Evolutionary conservation across 345 rosid genomes (phyloP).

Genomic region (Hypericum perforatum): DNA sequence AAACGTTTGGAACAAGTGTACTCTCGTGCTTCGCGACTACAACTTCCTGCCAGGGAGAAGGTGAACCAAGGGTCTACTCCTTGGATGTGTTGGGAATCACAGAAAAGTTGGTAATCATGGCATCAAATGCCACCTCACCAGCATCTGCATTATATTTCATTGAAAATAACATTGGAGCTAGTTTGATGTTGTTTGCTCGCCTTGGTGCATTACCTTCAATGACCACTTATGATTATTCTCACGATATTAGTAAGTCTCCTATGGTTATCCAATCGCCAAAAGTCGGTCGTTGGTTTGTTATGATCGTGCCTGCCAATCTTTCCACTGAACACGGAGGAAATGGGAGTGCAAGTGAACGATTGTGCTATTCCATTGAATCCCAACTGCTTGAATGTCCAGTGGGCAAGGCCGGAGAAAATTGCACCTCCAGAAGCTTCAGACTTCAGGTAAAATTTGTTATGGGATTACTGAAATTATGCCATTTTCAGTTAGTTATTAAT

Average conservation of each 20-base stretch:
- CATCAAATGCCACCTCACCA: conserved; percentile 26
- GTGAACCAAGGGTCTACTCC: conserved; percentile 52
- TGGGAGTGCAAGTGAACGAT: conserved; percentile 21
- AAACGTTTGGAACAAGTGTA: conserved; percentile 24
- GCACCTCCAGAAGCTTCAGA: conserved; percentile 45
- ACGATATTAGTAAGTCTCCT: conserved; percentile 41
- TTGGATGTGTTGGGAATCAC: conserved; percentile 49
- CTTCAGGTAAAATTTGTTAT: conserved; percentile 49
- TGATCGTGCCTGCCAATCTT: conserved; percentile 39
- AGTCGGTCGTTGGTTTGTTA: conserved; percentile 76
- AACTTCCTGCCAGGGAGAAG: conserved; percentile 43
- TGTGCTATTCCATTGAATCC: conserved; percentile 62
- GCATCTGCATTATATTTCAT: conserved; percentile 25
- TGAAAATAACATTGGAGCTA: conserved; percentile 19
- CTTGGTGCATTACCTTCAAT: conserved; percentile 70
- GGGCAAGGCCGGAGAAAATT: conserved; percentile 76
- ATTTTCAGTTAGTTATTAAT: conserved; percentile 1
- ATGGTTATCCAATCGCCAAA: conserved; percentile 55
- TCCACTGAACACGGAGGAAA: conserved; percentile 27
- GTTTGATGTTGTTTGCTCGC: conserved; percentile 55
- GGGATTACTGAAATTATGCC: too few species aligned
- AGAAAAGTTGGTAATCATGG: conserved; percentile 48
- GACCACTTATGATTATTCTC: conserved; percentile 60
- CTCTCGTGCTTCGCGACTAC: conserved; percentile 49
- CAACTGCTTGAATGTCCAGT: conserved; percentile 57